Conservation (phyloP, 495 filamentous ascomycete genomes). For the Cudoniella acicularis region DNA sequence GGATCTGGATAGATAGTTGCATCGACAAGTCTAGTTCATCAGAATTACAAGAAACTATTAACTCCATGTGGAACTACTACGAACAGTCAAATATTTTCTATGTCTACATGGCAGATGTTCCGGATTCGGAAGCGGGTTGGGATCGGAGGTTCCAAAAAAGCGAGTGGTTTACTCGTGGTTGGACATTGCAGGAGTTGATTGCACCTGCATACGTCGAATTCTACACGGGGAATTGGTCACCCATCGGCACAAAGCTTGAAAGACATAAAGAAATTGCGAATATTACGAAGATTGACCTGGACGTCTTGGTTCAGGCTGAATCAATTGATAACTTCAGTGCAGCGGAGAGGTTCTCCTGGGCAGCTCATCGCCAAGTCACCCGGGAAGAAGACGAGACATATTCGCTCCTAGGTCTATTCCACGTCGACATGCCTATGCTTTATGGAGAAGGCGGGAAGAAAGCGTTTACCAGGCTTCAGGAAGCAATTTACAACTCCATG, state of each 20-base stretch:
- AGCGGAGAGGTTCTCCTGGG: conserved; percentile 34
- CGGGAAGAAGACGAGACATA: conserved; percentile 36
- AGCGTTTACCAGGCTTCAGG: conserved; percentile 35
- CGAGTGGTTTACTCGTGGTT: conserved; percentile 12
- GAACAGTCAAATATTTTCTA: conserved; percentile 30
- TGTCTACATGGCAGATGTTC: conserved; percentile 33
- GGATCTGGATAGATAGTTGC: conserved; percentile 32
- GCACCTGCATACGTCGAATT: conserved; percentile 14
- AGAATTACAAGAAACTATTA: conserved; percentile 39
- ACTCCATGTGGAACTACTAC: conserved; percentile 45
- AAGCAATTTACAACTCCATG: conserved; percentile 28
- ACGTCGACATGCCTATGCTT: conserved; percentile 37
- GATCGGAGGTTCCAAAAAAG: not conserved
- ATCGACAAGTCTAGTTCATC: conserved; percentile 40
- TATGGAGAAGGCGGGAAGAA: conserved; percentile 34
- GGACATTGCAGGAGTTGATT: conserved; percentile 4
- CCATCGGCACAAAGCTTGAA: conserved; percentile 7
- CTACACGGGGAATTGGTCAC: conserved; percentile 11
- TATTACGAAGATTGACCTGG: conserved; percentile 9
- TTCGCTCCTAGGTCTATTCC: conserved; percentile 35
- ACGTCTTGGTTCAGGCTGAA: conserved; percentile 2
- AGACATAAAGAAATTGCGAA: conserved; percentile 4
- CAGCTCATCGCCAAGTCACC: conserved; percentile 25
- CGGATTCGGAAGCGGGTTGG: conserved; percentile 8
- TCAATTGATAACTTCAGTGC: conserved; percentile 8